Evolutionary conservation across 345 rosid genomes (phyloP).

Genomic region (Gossypium bickii): DNA sequence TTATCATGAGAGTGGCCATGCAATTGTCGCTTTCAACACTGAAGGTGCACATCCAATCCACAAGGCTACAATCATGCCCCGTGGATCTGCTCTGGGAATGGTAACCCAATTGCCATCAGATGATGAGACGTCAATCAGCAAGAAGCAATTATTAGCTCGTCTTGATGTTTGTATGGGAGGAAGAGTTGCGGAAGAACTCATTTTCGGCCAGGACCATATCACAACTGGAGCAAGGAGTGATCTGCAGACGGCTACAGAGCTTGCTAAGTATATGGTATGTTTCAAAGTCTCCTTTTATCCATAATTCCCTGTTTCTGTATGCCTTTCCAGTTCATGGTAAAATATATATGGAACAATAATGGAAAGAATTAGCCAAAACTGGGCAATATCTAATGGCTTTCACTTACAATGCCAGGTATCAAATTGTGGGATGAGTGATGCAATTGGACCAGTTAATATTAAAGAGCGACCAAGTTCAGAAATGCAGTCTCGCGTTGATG

Average conservation of each 20-base stretch:
- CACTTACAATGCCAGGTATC: constrained; percentile 7
- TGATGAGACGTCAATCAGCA: constrained; percentile 95
- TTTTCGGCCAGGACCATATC: constrained; percentile 80
- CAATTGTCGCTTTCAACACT: constrained; percentile 85
- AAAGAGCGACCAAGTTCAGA: constrained; percentile 94
- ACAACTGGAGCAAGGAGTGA: constrained; percentile 99
- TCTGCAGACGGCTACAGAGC: constrained; percentile 85
- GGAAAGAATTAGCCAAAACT: not conserved
- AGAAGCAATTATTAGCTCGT: constrained; percentile 90
- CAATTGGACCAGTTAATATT: constrained; percentile 75
- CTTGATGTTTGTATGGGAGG: constrained; percentile 99
- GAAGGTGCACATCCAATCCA: constrained; percentile 95
- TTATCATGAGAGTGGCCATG: constrained; percentile 99
- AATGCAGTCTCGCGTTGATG: constrained; percentile 93
- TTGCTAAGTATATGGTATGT: constrained; percentile 90
- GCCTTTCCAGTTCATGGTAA: not conserved
- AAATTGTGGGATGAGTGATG: constrained; percentile 14
- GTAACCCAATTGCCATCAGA: constrained; percentile 94
- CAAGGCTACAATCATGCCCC: constrained; percentile 97
- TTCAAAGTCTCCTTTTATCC: not conserved
- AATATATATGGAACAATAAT: not conserved
- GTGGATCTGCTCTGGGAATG: constrained; percentile 99
- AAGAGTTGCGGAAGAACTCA: constrained; percentile 98
- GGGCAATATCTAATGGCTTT: not conserved
- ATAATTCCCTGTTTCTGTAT: not conserved